A percentile compares a stretch with the other conserved stretches of the same genome.
phyloP scores from a whole-genome alignment of 441 rosid species.

The Isatis lusitanica region DNA sequence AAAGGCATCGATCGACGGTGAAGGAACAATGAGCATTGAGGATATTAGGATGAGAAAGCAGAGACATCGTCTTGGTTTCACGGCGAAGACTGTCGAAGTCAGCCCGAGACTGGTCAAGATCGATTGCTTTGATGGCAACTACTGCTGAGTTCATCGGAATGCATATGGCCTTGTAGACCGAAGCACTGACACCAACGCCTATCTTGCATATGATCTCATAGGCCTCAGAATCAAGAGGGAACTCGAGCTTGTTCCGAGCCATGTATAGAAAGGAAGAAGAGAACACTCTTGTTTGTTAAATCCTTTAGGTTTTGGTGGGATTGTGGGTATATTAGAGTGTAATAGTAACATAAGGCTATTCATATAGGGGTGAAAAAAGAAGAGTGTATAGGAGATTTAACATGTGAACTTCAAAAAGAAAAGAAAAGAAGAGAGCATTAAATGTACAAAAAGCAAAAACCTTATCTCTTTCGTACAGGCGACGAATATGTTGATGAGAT shows the following conservation, averaged over 20 bases:
- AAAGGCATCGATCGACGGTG: slow-evolving; percentile 65
- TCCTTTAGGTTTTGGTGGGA: neutral
- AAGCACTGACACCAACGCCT: slow-evolving; percentile 73
- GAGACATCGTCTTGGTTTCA: slow-evolving; percentile 75
- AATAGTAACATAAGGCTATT: slow-evolving; percentile 26
- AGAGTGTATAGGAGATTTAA: slow-evolving; percentile 1
- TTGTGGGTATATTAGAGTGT: neutral
- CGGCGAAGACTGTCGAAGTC: slow-evolving; percentile 66
- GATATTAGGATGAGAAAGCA: slow-evolving; percentile 75
- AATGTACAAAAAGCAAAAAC: slow-evolving; percentile 21
- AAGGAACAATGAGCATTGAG: slow-evolving; percentile 79
- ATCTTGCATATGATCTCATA: slow-evolving; percentile 68
- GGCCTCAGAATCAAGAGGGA: slow-evolving; percentile 60
- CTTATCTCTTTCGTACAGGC: slow-evolving; percentile 8
- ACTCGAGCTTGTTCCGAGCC: slow-evolving; percentile 42
- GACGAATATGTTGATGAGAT: slow-evolving; percentile 23
- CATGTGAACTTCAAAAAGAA: slow-evolving; percentile 29
- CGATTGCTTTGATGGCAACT: slow-evolving; percentile 81
- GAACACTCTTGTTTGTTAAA: neutral
- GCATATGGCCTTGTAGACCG: slow-evolving; percentile 81
- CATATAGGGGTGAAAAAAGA: slow-evolving; percentile 18
- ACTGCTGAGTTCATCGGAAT: slow-evolving; percentile 51
- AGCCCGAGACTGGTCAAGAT: slow-evolving; percentile 64
- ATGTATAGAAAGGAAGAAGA: slow-evolving; percentile 12
- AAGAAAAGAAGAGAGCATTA: neutral